Conservation (phyloP, 2,329 filamentous ascomycete genomes). For the Diaporthe eres region DNA sequence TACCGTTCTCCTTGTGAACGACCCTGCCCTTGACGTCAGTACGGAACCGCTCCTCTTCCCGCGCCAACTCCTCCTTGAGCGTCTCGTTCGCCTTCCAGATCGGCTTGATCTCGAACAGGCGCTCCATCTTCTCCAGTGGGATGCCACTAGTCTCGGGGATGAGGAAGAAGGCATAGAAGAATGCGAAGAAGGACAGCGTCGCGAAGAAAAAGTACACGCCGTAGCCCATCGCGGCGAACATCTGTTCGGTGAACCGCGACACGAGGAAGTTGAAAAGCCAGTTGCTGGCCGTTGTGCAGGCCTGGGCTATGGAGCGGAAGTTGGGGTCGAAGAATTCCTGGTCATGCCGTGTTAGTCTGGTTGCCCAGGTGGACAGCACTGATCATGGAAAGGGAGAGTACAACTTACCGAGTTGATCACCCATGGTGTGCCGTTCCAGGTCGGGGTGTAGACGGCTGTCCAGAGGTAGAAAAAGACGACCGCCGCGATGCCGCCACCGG, state of each 20-base stretch:
- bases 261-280: constrained; percentile 83
- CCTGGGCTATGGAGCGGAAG: constrained; percentile 78
- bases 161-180: constrained; percentile 73
- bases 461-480: constrained; percentile 83
- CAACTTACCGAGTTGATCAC: constrained; percentile 73
- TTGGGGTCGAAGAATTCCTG: constrained; percentile 79
- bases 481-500: constrained; percentile 66
- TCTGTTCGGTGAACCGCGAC: constrained; percentile 76
- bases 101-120: constrained; percentile 68
- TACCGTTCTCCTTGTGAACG: constrained; percentile 1
- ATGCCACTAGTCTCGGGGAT: constrained; percentile 77
- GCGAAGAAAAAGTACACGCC: constrained; percentile 80
- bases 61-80: constrained; percentile 59
- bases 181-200: constrained; percentile 69
- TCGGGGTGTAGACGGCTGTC: constrained; percentile 79
- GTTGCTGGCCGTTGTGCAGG: constrained; percentile 78
- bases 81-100: constrained; percentile 58
- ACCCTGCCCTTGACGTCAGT: constrained; percentile 8
- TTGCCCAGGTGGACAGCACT: not conserved
- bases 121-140: constrained; percentile 75
- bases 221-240: constrained; percentile 70
- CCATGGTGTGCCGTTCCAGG: constrained; percentile 83
- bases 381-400: not conserved
- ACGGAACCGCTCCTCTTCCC: constrained; percentile 52
- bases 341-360: not conserved